Evolutionary conservation across 2,329 filamentous ascomycete species (phyloP), one percentile per base, ranked within the genome.

Genomic region (Aspergillus vadensis): DNA sequence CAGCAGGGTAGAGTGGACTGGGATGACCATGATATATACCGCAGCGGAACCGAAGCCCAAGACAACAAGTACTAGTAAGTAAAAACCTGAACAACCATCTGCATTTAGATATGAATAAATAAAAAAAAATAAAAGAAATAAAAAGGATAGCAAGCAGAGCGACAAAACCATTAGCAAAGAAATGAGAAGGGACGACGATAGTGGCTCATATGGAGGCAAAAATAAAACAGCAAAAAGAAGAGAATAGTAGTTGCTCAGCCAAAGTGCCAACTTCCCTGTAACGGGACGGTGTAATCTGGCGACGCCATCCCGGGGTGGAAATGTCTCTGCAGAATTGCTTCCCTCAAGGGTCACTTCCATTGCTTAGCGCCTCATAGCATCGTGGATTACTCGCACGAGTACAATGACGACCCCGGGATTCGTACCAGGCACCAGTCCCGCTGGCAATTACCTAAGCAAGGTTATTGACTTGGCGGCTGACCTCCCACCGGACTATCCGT

Each of bases 301-400:
- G 73, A 78, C 81, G 82, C 82, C 81, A 82, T 76, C 77, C 75
- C 77, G 78, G 81, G 81, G 80, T 79, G 81, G 77, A 80, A 75
- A 74, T 74, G 72, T 79, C 81, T 83, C 81, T 85, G 82, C 82
- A 81, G 80, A 82, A 84, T 85, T 81, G 75, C 82, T 84, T 82
- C 81, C 80, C 82, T 85, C 80, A 82, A 83, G 81, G 63, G 65
- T 84, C 72, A 76, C 71, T 73, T 79, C 77, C 80, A 83, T 81
- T 76, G 77, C 82, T 84, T 81, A 85, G 68, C 77, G 77, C 74
- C 75, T 72, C 72, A 68, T 77, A 83, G 78, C 82, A 76, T 84
- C 82, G 79, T 77, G 76, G 80, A 81, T 80, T 84, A 77, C 82
- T 80, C 80, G 72, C 75, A 77, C 80, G 82, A 84, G 82, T 84